These are phyloP conservation scores for Phialophora chinensis DNA, from an alignment of 2,329 filamentous ascomycete species.

Conservation along the genomic window DNA sequence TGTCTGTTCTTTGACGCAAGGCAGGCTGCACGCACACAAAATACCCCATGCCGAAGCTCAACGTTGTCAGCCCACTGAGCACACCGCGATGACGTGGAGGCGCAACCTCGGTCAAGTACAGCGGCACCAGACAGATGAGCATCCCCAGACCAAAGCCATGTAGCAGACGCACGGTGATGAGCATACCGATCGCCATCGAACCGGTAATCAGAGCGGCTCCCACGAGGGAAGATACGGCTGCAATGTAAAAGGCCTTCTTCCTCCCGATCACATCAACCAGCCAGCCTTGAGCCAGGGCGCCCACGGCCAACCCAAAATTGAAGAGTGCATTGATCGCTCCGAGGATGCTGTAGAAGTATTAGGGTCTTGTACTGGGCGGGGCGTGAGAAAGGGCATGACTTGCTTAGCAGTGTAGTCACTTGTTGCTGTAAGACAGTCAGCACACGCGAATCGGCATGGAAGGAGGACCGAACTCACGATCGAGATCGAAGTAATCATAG, in stretches of 20 bases:
- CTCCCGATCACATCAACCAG: constrained; percentile 26
- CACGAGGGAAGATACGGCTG: constrained; percentile 16
- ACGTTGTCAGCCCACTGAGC: constrained; percentile 23
- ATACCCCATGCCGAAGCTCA: constrained; percentile 28
- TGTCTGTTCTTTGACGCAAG: background rate
- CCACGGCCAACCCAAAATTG: constrained; percentile 50
- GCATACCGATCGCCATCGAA: constrained; percentile 24
- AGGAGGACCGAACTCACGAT: constrained; percentile 16
- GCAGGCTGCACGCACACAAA: constrained; percentile 17
- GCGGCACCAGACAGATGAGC: constrained; percentile 27
- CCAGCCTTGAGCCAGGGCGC: constrained; percentile 48
- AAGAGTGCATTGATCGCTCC: constrained; percentile 54
- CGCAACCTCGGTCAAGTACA: constrained; percentile 27
- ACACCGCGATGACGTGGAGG: constrained; percentile 45
- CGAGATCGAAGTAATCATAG: constrained; percentile 57
- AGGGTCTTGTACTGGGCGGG: background rate
- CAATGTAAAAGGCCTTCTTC: constrained; percentile 21
- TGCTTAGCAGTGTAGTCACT: constrained; percentile 28
- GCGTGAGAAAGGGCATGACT: constrained; percentile 1
- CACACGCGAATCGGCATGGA: background rate
- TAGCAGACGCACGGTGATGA: constrained; percentile 25
- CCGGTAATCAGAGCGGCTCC: constrained; percentile 25
- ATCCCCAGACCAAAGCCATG: constrained; percentile 28
- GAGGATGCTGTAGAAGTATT: constrained; percentile 45
- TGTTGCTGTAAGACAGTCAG: constrained; percentile 17